Percentiles rank a stretch among this genome's conserved stretches.
phyloP scores from a whole-genome alignment of 2,329 filamentous ascomycete species.

The Hirsutella rhossiliensis region DNA sequence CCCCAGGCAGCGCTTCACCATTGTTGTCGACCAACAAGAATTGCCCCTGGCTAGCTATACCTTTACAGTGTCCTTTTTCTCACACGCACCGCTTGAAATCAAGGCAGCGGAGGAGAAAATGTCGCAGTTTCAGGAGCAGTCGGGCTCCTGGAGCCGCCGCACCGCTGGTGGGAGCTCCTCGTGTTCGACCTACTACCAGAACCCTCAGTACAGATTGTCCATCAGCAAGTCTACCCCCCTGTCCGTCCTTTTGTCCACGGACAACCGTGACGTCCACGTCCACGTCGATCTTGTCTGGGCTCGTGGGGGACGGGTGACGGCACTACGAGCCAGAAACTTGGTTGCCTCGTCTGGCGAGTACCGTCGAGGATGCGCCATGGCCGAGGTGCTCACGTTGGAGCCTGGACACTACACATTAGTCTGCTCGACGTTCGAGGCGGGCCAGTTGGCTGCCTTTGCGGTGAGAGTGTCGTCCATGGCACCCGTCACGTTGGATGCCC shows the following conservation, averaged over 20 bases:
- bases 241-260: conserved; percentile 61
- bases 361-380: conserved; percentile 63
- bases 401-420: conserved; percentile 76
- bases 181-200: conserved; percentile 64
- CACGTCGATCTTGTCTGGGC: conserved; percentile 81
- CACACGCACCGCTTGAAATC: conserved; percentile 49
- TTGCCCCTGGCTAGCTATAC: conserved; percentile 61
- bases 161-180: conserved; percentile 79
- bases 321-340: conserved; percentile 64
- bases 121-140: conserved; percentile 41
- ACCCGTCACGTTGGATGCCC: conserved; percentile 41
- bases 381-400: conserved; percentile 47
- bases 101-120: conserved; percentile 49
- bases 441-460: conserved; percentile 62
- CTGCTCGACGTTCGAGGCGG: conserved; percentile 79
- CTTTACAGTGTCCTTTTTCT: conserved; percentile 83
- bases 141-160: conserved; percentile 61
- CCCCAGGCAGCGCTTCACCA: conserved; percentile 33
- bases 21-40: conserved; percentile 68
- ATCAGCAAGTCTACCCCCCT: conserved; percentile 47
- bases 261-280: conserved; percentile 55
- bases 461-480: conserved; percentile 59
- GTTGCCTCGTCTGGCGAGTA: conserved; percentile 82
- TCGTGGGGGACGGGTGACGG: conserved; percentile 56
- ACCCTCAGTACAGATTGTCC: conserved; percentile 71